Base-by-base conservation (phyloP, 169 alveolate genomes). In the Toxoplasma gondii region DNA sequence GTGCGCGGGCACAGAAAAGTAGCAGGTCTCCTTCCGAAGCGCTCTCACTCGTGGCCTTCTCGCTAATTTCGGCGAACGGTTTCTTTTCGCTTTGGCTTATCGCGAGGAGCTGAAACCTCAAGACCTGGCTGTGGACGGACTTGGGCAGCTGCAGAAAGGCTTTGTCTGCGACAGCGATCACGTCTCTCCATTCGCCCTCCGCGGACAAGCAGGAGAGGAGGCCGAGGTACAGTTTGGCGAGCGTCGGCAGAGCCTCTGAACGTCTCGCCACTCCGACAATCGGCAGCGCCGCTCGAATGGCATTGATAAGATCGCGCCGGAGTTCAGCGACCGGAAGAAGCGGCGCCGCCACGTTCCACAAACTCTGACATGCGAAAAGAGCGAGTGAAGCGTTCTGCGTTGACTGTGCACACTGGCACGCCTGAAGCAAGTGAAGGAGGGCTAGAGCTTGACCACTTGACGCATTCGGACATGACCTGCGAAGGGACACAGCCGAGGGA, bases 341-440 rank as follows among this genome's bases (percentile, higher is more conserved):
- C n/a, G 38, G 39, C 41, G 64, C 90, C n/a, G 41, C 90, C 17
- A 82, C 90, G 90, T 82, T 82, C 90, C 90, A 82, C 90, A 82
- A 24, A 44, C 54, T 43, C 54, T 31, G 53, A 22, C 67, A 39
- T 4, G 90, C 24, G 10, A 82, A 82, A 22, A 82, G 64, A 22
- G 64, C 67, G 24, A 82, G 90, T 17, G 90, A 38, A 10, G 90
- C 69, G 67, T 49, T 82, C 90, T 31, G 1, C 69, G 90, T 41
- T 22, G 64, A 38, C 90, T 38, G 38, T 39, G 90, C 90, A 36
- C 12, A 43, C 34, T 82, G n/a, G 90, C 90, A 82, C 2, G 90
- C 90, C 29, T 82, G 90, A 1, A 82, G 90, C 34, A 82, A 43
- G 36, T 82, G 90, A 64, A 29, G 90, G 5, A 82, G 64, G 34